Conservation (phyloP, 176 grass and related monocot species). For the Aegilops bicornis region DNA sequence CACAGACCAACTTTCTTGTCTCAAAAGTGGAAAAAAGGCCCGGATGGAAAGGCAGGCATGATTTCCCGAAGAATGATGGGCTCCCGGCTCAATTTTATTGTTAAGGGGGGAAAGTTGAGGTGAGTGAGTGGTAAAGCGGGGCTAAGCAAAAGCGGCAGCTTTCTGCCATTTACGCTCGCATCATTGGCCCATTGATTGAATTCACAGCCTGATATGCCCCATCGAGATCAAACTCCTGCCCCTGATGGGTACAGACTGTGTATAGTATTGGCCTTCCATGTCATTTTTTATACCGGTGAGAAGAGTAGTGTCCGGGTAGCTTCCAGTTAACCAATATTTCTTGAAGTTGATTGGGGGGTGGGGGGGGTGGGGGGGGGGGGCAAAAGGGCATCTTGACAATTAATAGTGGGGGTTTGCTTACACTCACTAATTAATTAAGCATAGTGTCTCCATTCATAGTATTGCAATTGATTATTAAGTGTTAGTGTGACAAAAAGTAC, state of each 20-base stretch:
- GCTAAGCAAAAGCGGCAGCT: slow-evolving; percentile 43
- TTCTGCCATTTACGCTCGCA: slow-evolving; percentile 50
- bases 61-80: slow-evolving; percentile 72
- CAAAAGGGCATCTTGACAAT: neutral
- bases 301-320: neutral
- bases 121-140: slow-evolving; percentile 50
- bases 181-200: slow-evolving; percentile 78
- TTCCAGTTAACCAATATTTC: neutral
- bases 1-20: slow-evolving; percentile 20
- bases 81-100: slow-evolving; percentile 51
- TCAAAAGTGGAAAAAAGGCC: slow-evolving; percentile 44
- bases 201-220: slow-evolving; percentile 33
- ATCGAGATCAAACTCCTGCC: neutral
- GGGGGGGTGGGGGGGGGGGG: no score
- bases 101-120: slow-evolving; percentile 20
- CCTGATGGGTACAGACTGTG: neutral
- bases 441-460: neutral
- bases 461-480: neutral
- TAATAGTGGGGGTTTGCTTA: neutral
- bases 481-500: neutral
- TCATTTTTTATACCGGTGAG: neutral
- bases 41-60: slow-evolving; percentile 50
- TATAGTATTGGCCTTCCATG: slow-evolving; percentile 21
- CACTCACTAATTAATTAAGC: neutral
- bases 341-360: slow-evolving; percentile 8